These are phyloP conservation scores for Debaryomyces maramus DNA, from an alignment of 805 yeast species.

Conservation along the genomic window DNA sequence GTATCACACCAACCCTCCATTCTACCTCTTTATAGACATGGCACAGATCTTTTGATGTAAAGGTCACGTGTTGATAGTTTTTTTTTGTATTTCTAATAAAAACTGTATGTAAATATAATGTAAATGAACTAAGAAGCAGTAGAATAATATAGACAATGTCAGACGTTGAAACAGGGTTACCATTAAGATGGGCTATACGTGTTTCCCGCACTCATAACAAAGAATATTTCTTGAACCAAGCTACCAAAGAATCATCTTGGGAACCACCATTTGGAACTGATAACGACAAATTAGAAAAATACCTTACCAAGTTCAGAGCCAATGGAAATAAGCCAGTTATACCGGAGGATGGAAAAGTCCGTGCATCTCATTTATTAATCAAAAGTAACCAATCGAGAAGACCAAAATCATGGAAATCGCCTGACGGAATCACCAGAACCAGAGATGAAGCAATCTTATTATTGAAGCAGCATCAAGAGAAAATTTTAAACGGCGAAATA, in stretches of 20 bases:
- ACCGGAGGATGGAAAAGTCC: conserved; percentile 54
- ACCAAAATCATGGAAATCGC: conserved; percentile 87
- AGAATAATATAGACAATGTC: conserved; percentile 7
- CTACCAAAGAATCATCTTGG: conserved; percentile 79
- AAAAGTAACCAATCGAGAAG: conserved; percentile 84
- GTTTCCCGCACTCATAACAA: conserved; percentile 77
- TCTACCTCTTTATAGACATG: background rate
- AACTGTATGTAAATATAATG: background rate
- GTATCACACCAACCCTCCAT: too few species aligned
- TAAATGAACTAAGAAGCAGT: too few species aligned
- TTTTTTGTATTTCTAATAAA: background rate
- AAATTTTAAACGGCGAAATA: conserved; percentile 62
- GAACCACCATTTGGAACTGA: conserved; percentile 88
- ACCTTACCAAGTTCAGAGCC: conserved; percentile 44
- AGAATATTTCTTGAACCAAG: conserved; percentile 77
- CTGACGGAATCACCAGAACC: conserved; percentile 67
- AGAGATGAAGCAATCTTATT: conserved; percentile 81
- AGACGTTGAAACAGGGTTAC: conserved; percentile 66
- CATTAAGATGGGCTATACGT: conserved; percentile 79
- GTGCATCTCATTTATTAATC: conserved; percentile 78
- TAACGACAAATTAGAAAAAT: conserved; percentile 52
- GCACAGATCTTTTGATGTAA: background rate
- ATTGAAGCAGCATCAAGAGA: conserved; percentile 54
- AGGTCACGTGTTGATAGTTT: background rate
- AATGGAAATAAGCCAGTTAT: conserved; percentile 48